Base-by-base conservation (phyloP, 768 basidiomycete species). In the Russula dissimulans region DNA sequence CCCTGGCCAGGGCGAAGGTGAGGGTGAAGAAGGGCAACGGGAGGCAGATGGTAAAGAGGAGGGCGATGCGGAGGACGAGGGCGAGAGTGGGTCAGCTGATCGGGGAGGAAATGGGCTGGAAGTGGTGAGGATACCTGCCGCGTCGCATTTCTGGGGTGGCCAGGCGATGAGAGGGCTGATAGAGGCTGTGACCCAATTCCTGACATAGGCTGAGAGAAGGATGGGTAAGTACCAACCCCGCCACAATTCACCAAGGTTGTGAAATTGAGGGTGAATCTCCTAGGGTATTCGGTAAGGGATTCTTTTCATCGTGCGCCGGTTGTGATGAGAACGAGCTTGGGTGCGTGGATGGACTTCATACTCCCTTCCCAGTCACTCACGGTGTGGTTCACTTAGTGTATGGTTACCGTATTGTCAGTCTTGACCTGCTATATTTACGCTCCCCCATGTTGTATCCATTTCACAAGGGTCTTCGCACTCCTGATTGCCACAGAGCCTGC, bases 111-210 rank as follows among this genome's bases (percentile, higher is more conserved):
- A 17, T 46, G 60, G 50, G 38, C 50, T 63, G 46, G 57, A 54
- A 15, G 59, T 61, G 47, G 63, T 65, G 50, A 45, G 52, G 48
- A 57, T 66, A 55, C 54, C 57, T 11, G 59, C 50, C 18, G 65
- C 58, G 38, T 51, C 65, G 18, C 65, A 66, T 53, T 66, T 66
- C 55, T 66, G 65, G 65, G 48, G 54, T 46, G 65, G 65, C 22
- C 56, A 52, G 46, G 62, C 62, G n/a, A 42, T 29, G 36, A 38
- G 54, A n/a, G 57, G 54, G 14, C 31, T 65, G 50, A 46, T 65
- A n/a, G 60, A 62, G 46, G 55, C 60, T 34, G 61, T 64, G 34
- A 57, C 56, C 0, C 47, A 49, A 42, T 64, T 64, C 17, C 48
- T 64, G 36, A 45, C 42, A 1, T 53, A 57, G 49, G 4, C 14